Conservation (phyloP, 2,329 filamentous ascomycete genomes). For the Leptographium wingfieldii region DNA sequence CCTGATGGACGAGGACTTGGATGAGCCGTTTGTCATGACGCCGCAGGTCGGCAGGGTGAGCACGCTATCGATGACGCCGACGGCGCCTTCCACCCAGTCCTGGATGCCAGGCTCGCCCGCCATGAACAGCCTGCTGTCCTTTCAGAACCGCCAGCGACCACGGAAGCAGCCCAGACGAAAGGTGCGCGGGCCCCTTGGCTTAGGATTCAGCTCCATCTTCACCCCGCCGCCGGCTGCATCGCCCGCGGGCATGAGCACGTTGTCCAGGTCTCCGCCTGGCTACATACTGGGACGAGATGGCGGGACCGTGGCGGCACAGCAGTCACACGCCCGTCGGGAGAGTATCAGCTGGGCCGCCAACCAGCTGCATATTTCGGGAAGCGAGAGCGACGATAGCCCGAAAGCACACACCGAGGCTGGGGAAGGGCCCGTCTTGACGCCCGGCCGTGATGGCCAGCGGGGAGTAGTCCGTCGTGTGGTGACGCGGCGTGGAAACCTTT, state of each 20-base stretch:
- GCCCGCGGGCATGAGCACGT: constrained; percentile 2
- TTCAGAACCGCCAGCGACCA: constrained; percentile 64
- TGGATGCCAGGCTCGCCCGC: constrained; percentile 43
- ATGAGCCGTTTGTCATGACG: constrained; percentile 71
- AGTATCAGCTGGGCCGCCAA: constrained; percentile 86
- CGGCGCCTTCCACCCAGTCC: neutral
- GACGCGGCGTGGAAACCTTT: constrained; percentile 73
- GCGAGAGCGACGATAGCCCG: constrained; percentile 63
- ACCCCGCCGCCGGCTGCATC: constrained; percentile 16
- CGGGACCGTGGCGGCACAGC: neutral
- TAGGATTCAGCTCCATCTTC: constrained; percentile 33
- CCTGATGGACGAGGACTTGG: constrained; percentile 60
- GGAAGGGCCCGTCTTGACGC: constrained; percentile 28
- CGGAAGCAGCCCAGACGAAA: constrained; percentile 51
- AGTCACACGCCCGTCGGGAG: constrained; percentile 54
- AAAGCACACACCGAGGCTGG: constrained; percentile 32
- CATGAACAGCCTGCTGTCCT: constrained; percentile 67
- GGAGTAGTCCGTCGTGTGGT: constrained; percentile 74
- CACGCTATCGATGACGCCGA: constrained; percentile 25
- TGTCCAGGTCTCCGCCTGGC: constrained; percentile 64
- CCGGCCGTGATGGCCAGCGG: constrained; percentile 45
- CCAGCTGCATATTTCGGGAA: constrained; percentile 70
- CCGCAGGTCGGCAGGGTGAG: constrained; percentile 57
- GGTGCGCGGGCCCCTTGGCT: constrained; percentile 31
- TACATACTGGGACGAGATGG: constrained; percentile 13